Percentiles rank a stretch among this genome's conserved stretches.
phyloP scores from a whole-genome alignment of 108 stramenopile genomes.

The Skeletonema potamos region DNA sequence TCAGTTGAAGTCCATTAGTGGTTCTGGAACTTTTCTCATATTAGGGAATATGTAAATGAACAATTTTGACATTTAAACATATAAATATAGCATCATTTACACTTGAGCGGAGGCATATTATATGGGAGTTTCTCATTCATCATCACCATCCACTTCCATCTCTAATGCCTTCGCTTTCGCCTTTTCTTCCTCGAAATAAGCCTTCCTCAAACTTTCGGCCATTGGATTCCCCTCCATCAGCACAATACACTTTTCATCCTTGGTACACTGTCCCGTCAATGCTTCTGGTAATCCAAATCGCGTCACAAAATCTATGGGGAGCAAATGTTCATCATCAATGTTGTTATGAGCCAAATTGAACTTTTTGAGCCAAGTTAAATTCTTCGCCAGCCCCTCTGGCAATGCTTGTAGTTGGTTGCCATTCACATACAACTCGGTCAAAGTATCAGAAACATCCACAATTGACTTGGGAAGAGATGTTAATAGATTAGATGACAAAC shows the following conservation, averaged over 20 bases:
- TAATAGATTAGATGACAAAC: conserved; percentile 62
- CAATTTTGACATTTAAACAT: neutral
- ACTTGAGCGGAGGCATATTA: neutral
- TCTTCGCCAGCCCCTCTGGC: conserved; percentile 33
- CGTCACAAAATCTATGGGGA: conserved; percentile 31
- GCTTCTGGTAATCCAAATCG: conserved; percentile 45
- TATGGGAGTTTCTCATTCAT: neutral
- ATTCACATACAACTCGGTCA: conserved; percentile 58
- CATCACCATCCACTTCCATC: conserved; percentile 3
- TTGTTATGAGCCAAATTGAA: conserved; percentile 55
- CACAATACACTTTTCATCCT: conserved; percentile 16
- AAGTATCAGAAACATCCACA: conserved; percentile 12
- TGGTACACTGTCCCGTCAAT: conserved; percentile 24
- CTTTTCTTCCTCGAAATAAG: conserved; percentile 14
- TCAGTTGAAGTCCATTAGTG: conserved; percentile 7
- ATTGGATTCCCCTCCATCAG: conserved; percentile 32
- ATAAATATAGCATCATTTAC: neutral
- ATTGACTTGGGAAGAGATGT: conserved; percentile 34
- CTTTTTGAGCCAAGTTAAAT: conserved; percentile 30
- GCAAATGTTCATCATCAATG: conserved; percentile 11
- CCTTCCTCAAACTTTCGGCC: conserved; percentile 13
- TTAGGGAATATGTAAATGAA: conserved; percentile 8
- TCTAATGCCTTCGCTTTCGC: conserved; percentile 20
- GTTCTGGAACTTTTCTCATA: conserved; percentile 11
- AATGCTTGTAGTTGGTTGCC: conserved; percentile 43